A percentile compares a stretch with the other conserved stretches of the same genome.
phyloP scores from a whole-genome alignment of 768 basidiomycete genomes.

The Leucosporidium scottii region DNA sequence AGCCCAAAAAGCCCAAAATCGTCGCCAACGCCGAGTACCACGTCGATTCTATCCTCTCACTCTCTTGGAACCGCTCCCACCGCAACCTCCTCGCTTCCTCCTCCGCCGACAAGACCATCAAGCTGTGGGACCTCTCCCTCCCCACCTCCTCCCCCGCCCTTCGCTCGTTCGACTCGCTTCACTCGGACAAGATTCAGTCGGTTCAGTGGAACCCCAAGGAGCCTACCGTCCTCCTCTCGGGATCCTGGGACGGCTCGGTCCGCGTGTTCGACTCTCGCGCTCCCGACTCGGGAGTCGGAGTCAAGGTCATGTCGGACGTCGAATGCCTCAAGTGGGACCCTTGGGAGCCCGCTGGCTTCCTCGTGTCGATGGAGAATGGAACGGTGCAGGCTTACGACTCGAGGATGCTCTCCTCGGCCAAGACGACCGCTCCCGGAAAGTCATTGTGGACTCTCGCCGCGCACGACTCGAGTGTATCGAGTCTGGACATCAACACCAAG shows the following conservation, averaged over 20 bases:
- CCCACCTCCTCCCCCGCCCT: constrained; percentile 57
- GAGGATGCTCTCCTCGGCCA: constrained; percentile 46
- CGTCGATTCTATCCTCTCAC: constrained; percentile 84
- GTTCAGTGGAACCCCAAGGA: constrained; percentile 91
- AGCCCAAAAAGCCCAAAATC: constrained; percentile 61
- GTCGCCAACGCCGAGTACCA: constrained; percentile 59
- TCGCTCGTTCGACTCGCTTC: constrained; percentile 60
- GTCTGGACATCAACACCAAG: constrained; percentile 83
- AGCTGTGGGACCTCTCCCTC: constrained; percentile 89
- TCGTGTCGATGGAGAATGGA: constrained; percentile 95
- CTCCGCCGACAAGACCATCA: constrained; percentile 90
- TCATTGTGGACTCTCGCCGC: constrained; percentile 83
- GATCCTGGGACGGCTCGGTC: constrained; percentile 92
- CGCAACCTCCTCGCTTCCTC: constrained; percentile 86
- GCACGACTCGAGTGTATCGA: constrained; percentile 82
- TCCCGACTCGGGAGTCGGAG: constrained; percentile 63
- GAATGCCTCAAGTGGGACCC: constrained; percentile 95
- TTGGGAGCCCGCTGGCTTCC: constrained; percentile 56
- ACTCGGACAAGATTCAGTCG: constrained; percentile 86
- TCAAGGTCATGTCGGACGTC: constrained; percentile 79
- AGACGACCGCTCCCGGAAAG: constrained; percentile 35
- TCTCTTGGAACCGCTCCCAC: constrained; percentile 86
- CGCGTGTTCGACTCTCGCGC: constrained; percentile 85
- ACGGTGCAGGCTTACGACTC: constrained; percentile 87
- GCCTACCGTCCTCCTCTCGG: constrained; percentile 82